Base-by-base conservation (phyloP, 371 early-diverging fungal genomes). In the Mucor plumbeus region DNA sequence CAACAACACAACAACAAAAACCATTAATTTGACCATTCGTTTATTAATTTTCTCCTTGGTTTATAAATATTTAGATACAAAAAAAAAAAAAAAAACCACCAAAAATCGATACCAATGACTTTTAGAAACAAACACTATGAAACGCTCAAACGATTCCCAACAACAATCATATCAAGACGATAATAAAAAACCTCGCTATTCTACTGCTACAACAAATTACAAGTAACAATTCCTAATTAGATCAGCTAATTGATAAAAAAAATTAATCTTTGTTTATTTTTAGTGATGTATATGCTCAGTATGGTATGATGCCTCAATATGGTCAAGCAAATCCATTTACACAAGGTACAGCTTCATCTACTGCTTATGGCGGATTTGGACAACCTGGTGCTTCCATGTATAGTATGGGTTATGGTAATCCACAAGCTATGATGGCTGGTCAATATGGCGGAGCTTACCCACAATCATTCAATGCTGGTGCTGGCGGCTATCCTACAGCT, bases 271-370 rank as follows among this genome's bases (percentile, higher is more conserved):
- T 38, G 13, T 33, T 17, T 59, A 75, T 38, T 19, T 33, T 31
- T 59, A 75, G 75, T 53, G 76, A 76, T 48, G 19, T 68, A 0
- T 76, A 76, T 57, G 62, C 73, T 47, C 76, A 76, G 56, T 76
- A 76, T 41, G 63, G 65, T 26, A 38, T 62, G 43, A 68, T 73
- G 59, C 47, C 56, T 40, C 74, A 70, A 48, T 68, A 69, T 41
- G 64, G 54, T 14, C 56, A 66, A 48, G 62, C 66, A 4, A 67
- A 55, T 19, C 63, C 71, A 38, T 74, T 72, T 38, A 13, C 53
- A 10, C 74, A 61, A 41, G 63, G 36, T 21, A 33, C 15, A 5
- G 53, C 26, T 53, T 26, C 54, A 31, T 21, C 63, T n/a, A 59
- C 66, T 9, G 47, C 35, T 3, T 53, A 62, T 36, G 64, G 57